Percentiles rank a stretch among this genome's conserved stretches.
Conservation (phyloP, 495 filamentous ascomycete genomes). For the Aspergillus sclerotioniger region DNA sequence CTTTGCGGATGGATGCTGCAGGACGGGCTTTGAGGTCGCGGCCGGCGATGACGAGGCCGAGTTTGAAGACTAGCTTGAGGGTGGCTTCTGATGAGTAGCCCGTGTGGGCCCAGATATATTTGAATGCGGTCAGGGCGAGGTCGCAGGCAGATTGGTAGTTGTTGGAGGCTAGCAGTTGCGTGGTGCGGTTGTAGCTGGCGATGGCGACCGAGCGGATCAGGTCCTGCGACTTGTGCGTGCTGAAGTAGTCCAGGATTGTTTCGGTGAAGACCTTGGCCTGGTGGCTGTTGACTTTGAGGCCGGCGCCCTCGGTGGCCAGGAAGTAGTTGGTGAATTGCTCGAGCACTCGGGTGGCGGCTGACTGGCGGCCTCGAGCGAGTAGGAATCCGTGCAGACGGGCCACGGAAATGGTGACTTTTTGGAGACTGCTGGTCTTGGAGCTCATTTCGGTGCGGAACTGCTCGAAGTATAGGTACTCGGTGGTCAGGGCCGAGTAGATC, state of each 20-base stretch:
- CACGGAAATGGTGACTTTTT: constrained; percentile 24
- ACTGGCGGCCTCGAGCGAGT: constrained; percentile 23
- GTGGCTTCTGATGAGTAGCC: constrained; percentile 13
- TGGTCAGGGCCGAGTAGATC: constrained; percentile 34
- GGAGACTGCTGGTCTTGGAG: constrained; percentile 31
- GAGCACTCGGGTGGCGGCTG: constrained; percentile 22
- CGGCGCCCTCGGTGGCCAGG: constrained; percentile 28
- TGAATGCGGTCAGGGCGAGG: constrained; percentile 31
- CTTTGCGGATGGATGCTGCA: constrained; percentile 3
- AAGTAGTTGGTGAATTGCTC: constrained; percentile 30
- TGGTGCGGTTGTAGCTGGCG: constrained; percentile 32
- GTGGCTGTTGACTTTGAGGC: constrained; percentile 21
- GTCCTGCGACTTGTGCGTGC: constrained; percentile 29
- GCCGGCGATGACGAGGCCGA: constrained; percentile 20
- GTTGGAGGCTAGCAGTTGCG: constrained; percentile 25
- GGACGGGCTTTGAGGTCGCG: constrained; percentile 10
- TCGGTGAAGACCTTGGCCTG: constrained; percentile 31
- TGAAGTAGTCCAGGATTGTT: constrained; percentile 33
- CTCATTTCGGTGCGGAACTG: constrained; percentile 30
- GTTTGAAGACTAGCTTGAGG: constrained; percentile 21
- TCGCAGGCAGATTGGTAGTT: constrained; percentile 29
- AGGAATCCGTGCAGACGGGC: constrained; percentile 35
- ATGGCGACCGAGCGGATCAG: constrained; percentile 40
- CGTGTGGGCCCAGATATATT: constrained; percentile 19
- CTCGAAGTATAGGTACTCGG: constrained; percentile 40